Evolutionary conservation across 805 yeast genomes (phyloP).

Genomic region (Cyberlindnera maclurae): DNA sequence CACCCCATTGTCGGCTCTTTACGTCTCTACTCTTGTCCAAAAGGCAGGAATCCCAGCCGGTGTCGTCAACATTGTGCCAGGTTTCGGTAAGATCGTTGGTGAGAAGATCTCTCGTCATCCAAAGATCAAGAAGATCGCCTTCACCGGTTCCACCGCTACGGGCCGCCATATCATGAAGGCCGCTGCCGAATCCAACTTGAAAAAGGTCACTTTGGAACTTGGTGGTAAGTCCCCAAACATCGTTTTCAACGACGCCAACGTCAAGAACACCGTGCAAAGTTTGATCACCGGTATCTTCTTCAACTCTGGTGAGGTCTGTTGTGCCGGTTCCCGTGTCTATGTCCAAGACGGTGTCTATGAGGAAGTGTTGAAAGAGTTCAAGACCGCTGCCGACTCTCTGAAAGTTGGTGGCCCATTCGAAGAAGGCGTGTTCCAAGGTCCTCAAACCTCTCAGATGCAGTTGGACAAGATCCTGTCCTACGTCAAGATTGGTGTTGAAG

Average conservation of each 20-base stretch:
- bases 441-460: constrained; percentile 82
- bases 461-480: constrained; percentile 69
- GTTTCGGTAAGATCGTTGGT: constrained; percentile 73
- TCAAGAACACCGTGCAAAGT: constrained; percentile 68
- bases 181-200: constrained; percentile 75
- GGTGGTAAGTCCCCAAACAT: constrained; percentile 97
- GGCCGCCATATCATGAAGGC: constrained; percentile 78
- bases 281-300: constrained; percentile 79
- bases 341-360: constrained; percentile 84
- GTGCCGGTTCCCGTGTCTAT: constrained; percentile 89
- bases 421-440: constrained; percentile 77
- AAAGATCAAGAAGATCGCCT: constrained; percentile 70
- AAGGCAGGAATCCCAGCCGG: constrained; percentile 82
- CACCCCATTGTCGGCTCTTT: constrained; percentile 77
- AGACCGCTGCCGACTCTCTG: constrained; percentile 42
- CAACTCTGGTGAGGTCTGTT: constrained; percentile 95
- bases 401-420: constrained; percentile 84
- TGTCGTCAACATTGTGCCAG: constrained; percentile 73
- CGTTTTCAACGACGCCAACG: constrained; percentile 78
- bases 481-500: constrained; percentile 68
- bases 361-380: constrained; percentile 56
- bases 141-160: constrained; percentile 84
- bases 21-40: constrained; percentile 52
- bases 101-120: constrained; percentile 64
- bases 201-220: constrained; percentile 87